Base-by-base conservation (phyloP, 495 filamentous ascomycete species). In the Aspergillus incahuasiensis region DNA sequence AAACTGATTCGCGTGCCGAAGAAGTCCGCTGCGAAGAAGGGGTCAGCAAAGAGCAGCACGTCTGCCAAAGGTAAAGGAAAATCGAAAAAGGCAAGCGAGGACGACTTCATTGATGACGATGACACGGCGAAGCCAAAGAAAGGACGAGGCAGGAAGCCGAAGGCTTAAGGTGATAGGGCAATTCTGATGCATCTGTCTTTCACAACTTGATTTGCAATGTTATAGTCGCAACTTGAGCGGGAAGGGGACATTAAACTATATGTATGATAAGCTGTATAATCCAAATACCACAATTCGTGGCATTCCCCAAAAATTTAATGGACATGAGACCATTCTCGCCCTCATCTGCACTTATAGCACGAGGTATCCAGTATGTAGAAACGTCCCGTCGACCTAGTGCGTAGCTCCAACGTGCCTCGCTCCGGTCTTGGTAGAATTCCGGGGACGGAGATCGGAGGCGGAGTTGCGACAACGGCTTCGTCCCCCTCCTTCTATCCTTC, bases 1-100 rank as follows among this genome's bases (percentile, higher is more conserved):
- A 97, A 97, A 67, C 97, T 96, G 69, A 89, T 97, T 67, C 95
- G 92, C 70, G 77, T 85, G 64, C 88, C 91, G 9, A 96, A 95
- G 77, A 86, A 82, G 65, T 73, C 77, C 35, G 68, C 75, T 41
- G 67, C 62, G 7, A 71, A 72, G 55, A 22, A 25, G 5, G 25
- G 45, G 5, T 13, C 45, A 15, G 22, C 70, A 40, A 82, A 75
- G 45, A 32, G 25, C 34, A 40, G 19, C 38, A 34, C 48, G 19
- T 66, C 71, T n/a, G 67, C 69, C 40, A 82, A 75, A 59, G 70
- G 56, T 15, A 87, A 83, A 50, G 46, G 20, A 61, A 90, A 88
- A 74, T 68, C 70, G 1, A 79, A 79, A 59, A 82, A 81, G 47
- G 74, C 63, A 19, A 71, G 59, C 8, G 68, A 69, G 11, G 72